phyloP scores from a whole-genome alignment of 306 rosid genomes.

The Sechiopsis laciniata region DNA sequence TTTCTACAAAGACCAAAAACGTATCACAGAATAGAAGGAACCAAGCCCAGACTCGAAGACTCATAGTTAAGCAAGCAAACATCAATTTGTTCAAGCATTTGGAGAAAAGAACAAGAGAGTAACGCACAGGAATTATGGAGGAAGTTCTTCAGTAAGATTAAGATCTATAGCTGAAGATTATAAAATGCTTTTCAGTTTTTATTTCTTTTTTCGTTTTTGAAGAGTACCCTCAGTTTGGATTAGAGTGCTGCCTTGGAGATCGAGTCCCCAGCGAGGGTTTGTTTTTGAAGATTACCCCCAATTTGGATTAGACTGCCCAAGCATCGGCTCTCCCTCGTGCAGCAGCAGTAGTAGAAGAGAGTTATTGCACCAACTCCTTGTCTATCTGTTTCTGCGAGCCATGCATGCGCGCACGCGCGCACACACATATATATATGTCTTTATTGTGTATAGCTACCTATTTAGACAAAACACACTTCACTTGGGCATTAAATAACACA shows the following conservation, averaged over 20 bases:
- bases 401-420: no score
- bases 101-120: background rate
- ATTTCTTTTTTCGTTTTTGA: background rate
- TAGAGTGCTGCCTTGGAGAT: slow-evolving; percentile 20
- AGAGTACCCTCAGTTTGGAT: background rate
- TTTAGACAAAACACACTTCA: background rate
- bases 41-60: background rate
- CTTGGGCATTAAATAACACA: background rate
- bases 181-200: background rate
- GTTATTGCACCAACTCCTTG: background rate
- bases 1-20: no score
- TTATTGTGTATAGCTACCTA: background rate
- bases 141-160: background rate
- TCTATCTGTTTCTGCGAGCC: background rate
- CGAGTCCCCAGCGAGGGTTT: slow-evolving; percentile 21
- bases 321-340: no score
- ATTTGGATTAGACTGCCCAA: no score
- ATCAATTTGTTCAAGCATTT: background rate
- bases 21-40: no score
- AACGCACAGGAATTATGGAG: slow-evolving; percentile 17
- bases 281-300: no score
- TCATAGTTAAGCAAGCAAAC: background rate
- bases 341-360: no score
- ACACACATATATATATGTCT: no score
- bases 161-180: slow-evolving; percentile 6